A percentile compares a stretch with the other conserved stretches of the same genome.
phyloP scores from a whole-genome alignment of 495 filamentous ascomycete genomes.

The Penicillium fimorum region DNA sequence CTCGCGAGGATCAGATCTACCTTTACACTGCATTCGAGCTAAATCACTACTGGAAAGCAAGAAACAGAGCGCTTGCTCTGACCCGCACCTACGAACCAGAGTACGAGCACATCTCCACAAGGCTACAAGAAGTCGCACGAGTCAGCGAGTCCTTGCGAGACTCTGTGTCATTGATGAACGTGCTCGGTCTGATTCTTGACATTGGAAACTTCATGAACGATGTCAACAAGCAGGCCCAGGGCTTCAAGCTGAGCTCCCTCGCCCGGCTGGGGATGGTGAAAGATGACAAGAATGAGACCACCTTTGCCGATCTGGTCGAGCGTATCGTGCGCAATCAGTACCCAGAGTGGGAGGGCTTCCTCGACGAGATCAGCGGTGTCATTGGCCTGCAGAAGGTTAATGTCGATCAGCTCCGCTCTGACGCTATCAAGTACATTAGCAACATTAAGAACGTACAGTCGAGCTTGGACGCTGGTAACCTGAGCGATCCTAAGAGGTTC shows the following conservation, averaged over 20 bases:
- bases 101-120: slow-evolving; percentile 84
- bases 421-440: slow-evolving; percentile 92
- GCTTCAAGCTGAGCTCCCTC: slow-evolving; percentile 97
- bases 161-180: slow-evolving; percentile 90
- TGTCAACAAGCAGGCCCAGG: slow-evolving; percentile 93
- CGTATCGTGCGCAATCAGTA: slow-evolving; percentile 95
- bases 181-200: slow-evolving; percentile 91
- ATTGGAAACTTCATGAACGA: slow-evolving; percentile 99
- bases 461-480: slow-evolving; percentile 88
- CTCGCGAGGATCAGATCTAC: slow-evolving; percentile 92
- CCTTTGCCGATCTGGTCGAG: slow-evolving; percentile 95
- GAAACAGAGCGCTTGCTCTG: slow-evolving; percentile 85
- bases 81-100: slow-evolving; percentile 84
- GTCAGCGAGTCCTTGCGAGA: slow-evolving; percentile 88
- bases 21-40: slow-evolving; percentile 90
- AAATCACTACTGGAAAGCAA: slow-evolving; percentile 97
- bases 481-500: slow-evolving; percentile 96
- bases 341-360: slow-evolving; percentile 89
- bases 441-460: slow-evolving; percentile 91
- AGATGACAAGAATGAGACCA: slow-evolving; percentile 97
- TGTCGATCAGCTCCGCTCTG: slow-evolving; percentile 82
- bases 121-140: slow-evolving; percentile 74
- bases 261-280: slow-evolving; percentile 95
- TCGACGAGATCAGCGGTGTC: slow-evolving; percentile 80
- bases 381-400: slow-evolving; percentile 87